Evolutionary conservation across 805 yeast genomes (phyloP).

Genomic region (Zygosaccharomyces kombuchaensis): DNA sequence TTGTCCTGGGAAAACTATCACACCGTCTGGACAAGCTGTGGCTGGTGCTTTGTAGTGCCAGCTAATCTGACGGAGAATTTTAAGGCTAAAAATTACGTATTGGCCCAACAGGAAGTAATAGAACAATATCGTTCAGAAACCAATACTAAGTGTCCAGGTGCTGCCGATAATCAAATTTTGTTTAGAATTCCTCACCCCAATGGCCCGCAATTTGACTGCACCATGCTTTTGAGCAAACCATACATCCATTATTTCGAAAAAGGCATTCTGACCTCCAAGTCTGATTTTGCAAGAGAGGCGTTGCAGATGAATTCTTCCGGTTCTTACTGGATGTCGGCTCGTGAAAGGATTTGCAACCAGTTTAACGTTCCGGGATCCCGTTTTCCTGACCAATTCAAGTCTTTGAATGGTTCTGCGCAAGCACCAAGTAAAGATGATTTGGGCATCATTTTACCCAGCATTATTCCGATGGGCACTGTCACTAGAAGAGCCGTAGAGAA

Average conservation of each 20-base stretch:
- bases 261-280: slow-evolving; percentile 66
- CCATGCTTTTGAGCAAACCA: slow-evolving; percentile 71
- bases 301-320: slow-evolving; percentile 71
- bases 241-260: slow-evolving; percentile 69
- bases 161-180: slow-evolving; percentile 20
- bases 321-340: slow-evolving; percentile 88
- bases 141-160: slow-evolving; percentile 14
- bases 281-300: slow-evolving; percentile 70
- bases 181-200: slow-evolving; percentile 87
- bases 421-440: slow-evolving; percentile 26
- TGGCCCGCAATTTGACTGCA: slow-evolving; percentile 70
- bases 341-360: slow-evolving; percentile 80
- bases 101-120: slow-evolving; percentile 22
- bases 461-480: slow-evolving; percentile 92
- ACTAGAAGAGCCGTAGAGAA: slow-evolving; percentile 96
- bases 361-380: slow-evolving; percentile 64
- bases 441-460: slow-evolving; percentile 79
- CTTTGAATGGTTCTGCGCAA: slow-evolving; percentile 13
- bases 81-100: slow-evolving; percentile 35
- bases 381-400: slow-evolving; percentile 25
- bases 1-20: slow-evolving; percentile 85
- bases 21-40: slow-evolving; percentile 73
- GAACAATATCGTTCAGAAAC: slow-evolving; percentile 13
- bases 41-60: slow-evolving; percentile 83
- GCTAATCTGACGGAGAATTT: slow-evolving; percentile 30